These are phyloP conservation scores for Ammopiptanthus mongolicus DNA, from an alignment of 306 rosid genomes.

Conservation along the genomic window DNA sequence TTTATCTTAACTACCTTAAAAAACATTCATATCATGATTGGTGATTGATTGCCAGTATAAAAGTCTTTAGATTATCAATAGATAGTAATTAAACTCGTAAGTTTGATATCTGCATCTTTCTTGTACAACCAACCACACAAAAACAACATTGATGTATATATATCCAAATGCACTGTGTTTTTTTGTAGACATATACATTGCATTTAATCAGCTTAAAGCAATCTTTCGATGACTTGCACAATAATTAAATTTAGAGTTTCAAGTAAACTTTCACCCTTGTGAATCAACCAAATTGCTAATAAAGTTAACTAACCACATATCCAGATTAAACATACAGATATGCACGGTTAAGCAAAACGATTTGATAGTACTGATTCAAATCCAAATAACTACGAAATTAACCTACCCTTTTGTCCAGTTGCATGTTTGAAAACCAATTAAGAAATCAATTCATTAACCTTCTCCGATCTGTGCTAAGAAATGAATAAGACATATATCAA, in stretches of 20 bases:
- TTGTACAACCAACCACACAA: neutral
- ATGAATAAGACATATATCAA: neutral
- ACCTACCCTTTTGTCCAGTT: constrained; percentile 7
- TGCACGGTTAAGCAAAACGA: neutral
- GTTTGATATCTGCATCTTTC: neutral
- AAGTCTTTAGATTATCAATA: no score
- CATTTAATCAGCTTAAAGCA: neutral
- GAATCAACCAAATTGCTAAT: neutral
- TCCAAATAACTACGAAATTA: constrained; percentile 1
- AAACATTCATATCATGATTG: no score
- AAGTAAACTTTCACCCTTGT: neutral
- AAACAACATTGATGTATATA: neutral
- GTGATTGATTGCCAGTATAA: no score
- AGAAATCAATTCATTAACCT: neutral
- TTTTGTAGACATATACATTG: neutral
- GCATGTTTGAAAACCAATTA: neutral
- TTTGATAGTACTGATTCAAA: neutral
- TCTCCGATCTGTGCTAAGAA: constrained; percentile 4
- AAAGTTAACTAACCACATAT: neutral
- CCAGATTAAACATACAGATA: neutral
- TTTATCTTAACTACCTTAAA: no score
- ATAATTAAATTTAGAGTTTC: neutral
- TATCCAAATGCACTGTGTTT: no score
- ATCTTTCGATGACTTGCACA: neutral
- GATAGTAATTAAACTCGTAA: no score